Evolutionary conservation across 164 flowering plant species (phyloP).

Genomic region (Magnolia kwangsiensis): DNA sequence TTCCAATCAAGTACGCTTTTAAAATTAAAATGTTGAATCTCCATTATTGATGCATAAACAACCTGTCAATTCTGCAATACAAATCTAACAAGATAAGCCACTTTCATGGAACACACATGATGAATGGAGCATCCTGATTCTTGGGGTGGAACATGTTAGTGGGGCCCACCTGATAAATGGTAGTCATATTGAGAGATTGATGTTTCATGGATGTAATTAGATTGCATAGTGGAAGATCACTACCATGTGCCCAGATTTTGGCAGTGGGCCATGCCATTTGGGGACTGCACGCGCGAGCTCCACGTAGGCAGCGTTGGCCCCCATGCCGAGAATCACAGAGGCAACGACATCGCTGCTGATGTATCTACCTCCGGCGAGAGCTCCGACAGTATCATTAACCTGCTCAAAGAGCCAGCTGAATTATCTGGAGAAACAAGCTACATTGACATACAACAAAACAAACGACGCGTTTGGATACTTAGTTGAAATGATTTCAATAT

Average conservation of each 20-base stretch:
- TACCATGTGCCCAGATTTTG: conserved; percentile 5
- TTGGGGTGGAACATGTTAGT: no score
- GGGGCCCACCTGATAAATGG: no score
- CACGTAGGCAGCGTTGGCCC: conserved; percentile 56
- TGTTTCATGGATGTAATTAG: neutral
- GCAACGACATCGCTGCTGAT: conserved; percentile 39
- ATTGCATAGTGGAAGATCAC: neutral
- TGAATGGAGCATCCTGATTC: no score
- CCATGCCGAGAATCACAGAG: conserved; percentile 45
- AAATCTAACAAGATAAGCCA: no score
- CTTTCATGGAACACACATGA: neutral
- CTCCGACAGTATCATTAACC: conserved; percentile 55
- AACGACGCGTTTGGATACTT: no score
- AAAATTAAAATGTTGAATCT: no score
- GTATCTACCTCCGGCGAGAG: conserved; percentile 58
- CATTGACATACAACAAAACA: no score
- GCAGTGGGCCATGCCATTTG: conserved; percentile 23
- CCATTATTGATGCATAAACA: no score
- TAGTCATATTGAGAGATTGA: neutral
- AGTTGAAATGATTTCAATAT: neutral
- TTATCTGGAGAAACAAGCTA: no score
- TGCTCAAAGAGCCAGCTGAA: conserved; percentile 15
- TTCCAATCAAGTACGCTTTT: no score
- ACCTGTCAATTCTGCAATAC: no score
- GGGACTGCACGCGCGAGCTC: conserved; percentile 30